A percentile compares a stretch with the other conserved stretches of the same genome.
These are phyloP conservation scores for Tieghemostelium lacteum DNA, from an alignment of 78 protist genomes.

Conservation along the genomic window DNA sequence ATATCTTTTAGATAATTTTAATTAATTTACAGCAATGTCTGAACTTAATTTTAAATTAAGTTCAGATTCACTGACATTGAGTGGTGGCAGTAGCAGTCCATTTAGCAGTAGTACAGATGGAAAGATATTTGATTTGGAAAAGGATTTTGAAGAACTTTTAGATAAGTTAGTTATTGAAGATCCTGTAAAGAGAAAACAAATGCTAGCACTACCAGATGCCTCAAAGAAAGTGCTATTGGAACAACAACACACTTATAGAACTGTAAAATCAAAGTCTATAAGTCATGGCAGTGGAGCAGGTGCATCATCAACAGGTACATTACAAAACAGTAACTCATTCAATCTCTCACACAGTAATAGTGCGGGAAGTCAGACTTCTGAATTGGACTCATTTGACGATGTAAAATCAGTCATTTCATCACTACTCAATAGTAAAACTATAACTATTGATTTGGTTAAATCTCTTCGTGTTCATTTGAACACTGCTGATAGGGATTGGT, in stretches of 20 bases:
- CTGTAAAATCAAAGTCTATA: background rate
- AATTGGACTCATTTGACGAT: slow-evolving; percentile 30
- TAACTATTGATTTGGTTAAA: slow-evolving; percentile 24
- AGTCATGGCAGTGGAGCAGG: background rate
- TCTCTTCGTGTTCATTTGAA: slow-evolving; percentile 53
- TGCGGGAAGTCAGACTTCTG: too few relatives aligned
- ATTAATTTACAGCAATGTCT: too few relatives aligned
- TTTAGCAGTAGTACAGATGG: too few relatives aligned
- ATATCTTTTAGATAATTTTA: too few relatives aligned
- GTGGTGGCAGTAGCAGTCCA: too few relatives aligned
- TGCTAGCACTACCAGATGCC: slow-evolving; percentile 29
- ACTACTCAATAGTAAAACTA: background rate
- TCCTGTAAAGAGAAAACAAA: slow-evolving; percentile 49
- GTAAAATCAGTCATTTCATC: slow-evolving; percentile 51
- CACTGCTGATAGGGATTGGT: slow-evolving; percentile 49
- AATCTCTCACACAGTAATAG: too few relatives aligned
- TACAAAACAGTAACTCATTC: too few relatives aligned
- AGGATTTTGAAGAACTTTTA: slow-evolving; percentile 52
- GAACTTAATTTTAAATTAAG: too few relatives aligned
- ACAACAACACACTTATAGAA: slow-evolving; percentile 29
- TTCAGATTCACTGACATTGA: too few relatives aligned
- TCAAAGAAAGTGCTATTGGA: slow-evolving; percentile 33
- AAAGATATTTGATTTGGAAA: slow-evolving; percentile 3
- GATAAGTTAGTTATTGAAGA: slow-evolving; percentile 55
- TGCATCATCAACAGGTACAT: background rate